These are phyloP conservation scores for Phytopythium cucurbitacearum DNA, from an alignment of 352 stramenopile genomes.

Conservation along the genomic window DNA sequence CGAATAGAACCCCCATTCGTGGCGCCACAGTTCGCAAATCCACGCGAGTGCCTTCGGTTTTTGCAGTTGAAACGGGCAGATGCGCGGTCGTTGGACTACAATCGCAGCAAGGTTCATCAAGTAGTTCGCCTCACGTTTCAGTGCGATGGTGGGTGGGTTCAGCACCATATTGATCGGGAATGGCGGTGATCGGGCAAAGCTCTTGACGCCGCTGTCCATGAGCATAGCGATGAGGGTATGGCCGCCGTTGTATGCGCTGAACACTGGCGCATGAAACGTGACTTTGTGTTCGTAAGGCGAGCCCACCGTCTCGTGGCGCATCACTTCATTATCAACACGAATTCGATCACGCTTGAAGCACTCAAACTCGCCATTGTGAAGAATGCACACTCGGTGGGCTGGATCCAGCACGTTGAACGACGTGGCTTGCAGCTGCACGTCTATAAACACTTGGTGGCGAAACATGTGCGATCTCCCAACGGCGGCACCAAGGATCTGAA, in stretches of 20 bases:
- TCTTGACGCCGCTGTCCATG: constrained; percentile 42
- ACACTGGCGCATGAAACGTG: constrained; percentile 30
- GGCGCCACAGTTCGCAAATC: constrained; percentile 56
- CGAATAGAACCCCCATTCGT: constrained; percentile 61
- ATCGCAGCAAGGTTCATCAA: constrained; percentile 16
- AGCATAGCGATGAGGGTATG: constrained; percentile 40
- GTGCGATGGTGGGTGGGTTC: background rate
- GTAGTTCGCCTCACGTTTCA: constrained; percentile 6
- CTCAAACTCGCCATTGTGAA: constrained; percentile 38
- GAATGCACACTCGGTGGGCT: constrained; percentile 32
- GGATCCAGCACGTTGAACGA: constrained; percentile 39
- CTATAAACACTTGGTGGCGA: constrained; percentile 11
- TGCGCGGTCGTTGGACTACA: constrained; percentile 16
- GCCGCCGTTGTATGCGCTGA: constrained; percentile 14
- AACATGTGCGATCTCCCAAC: background rate
- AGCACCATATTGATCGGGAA: constrained; percentile 13
- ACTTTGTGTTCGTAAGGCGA: constrained; percentile 18
- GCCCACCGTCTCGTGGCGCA: constrained; percentile 7
- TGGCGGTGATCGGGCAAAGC: constrained; percentile 15
- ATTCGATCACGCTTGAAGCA: constrained; percentile 29
- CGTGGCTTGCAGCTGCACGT: constrained; percentile 27
- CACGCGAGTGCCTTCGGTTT: constrained; percentile 11
- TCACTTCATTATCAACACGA: constrained; percentile 13
- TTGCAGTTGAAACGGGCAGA: constrained; percentile 14
- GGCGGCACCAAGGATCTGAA: constrained; percentile 21